These are phyloP conservation scores for Mycena albidolilacea DNA, from an alignment of 768 basidiomycete species.

Conservation along the genomic window DNA sequence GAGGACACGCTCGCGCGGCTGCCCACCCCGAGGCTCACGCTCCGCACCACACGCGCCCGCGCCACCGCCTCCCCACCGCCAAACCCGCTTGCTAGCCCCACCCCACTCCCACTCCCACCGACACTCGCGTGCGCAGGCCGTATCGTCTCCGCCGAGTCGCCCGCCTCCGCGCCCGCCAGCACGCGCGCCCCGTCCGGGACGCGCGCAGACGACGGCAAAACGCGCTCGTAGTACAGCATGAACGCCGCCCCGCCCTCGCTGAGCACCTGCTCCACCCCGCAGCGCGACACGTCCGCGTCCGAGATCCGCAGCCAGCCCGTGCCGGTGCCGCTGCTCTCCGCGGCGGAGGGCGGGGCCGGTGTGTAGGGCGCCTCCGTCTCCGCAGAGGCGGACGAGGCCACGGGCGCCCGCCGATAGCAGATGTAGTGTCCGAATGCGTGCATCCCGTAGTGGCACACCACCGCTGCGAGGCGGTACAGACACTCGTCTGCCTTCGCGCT, in stretches of 20 bases:
- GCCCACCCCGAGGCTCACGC: slow-evolving; percentile 30
- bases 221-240: slow-evolving; percentile 95
- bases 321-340: slow-evolving; percentile 55
- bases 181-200: neutral
- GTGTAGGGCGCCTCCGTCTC: slow-evolving; percentile 45
- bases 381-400: slow-evolving; percentile 36
- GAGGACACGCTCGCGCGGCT: slow-evolving; percentile 14
- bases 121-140: neutral
- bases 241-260: slow-evolving; percentile 84
- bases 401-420: slow-evolving; percentile 90
- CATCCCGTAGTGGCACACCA: slow-evolving; percentile 94
- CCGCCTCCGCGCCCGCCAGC: neutral
- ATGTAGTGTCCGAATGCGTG: slow-evolving; percentile 97
- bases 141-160: slow-evolving; percentile 33
- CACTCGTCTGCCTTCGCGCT: slow-evolving; percentile 47
- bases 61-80: neutral
- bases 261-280: slow-evolving; percentile 81
- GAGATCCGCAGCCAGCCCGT: slow-evolving; percentile 91
- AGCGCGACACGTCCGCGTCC: slow-evolving; percentile 86
- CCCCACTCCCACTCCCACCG: neutral
- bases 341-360: slow-evolving; percentile 45
- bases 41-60: slow-evolving; percentile 28
- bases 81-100: neutral
- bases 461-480: slow-evolving; percentile 88
- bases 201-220: slow-evolving; percentile 2